Base-by-base conservation (phyloP, 495 filamentous ascomycete genomes). In the Aspergillus cristatus region DNA sequence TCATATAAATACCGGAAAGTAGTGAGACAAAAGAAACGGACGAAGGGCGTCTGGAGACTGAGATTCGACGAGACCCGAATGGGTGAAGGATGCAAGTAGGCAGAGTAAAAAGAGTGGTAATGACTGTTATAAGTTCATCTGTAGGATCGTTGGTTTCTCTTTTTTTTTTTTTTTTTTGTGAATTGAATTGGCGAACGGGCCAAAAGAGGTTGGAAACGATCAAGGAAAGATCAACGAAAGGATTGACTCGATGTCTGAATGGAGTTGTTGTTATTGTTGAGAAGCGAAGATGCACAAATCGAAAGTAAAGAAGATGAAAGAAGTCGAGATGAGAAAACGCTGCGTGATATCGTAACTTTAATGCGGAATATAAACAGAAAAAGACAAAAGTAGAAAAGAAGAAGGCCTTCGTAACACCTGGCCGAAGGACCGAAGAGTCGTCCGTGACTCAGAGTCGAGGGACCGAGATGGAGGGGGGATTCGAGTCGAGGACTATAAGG, bases 81-180 rank as follows among this genome's bases (percentile, higher is more conserved):
- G 37, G 54, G 68, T 63, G 62, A 63, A 55, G 53, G 68, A 58
- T 65, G 68, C 55, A 53, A 43, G n/a, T n/a, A n/a, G n/a, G n/a
- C n/a, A n/a, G n/a, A n/a, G n/a, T n/a, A 55, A 62, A 64, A 60
- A 68, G 68, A 65, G 63, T 57, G 53, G 62, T 66, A 71, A 66
- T 60, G 63, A 68, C 75, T 70, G 74, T 82, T 78, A 82, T 76
- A 60, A 65, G 64, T 70, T 76, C 76, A 82, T 82, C 58, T 53
- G 68, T 70, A 70, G 67, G n/a, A 65, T 72, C 60, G 61, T 58
- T 67, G 20, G 20, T 4, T 4, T 24, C 20, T 8, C n/a, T n/a
- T 58, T 54, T 49, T 46, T 53, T 51, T 61, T 44, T 34, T n/a
- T n/a, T n/a, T n/a, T n/a, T n/a, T n/a, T n/a, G n/a, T n/a, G n/a